Conservation (phyloP, 73 alveolate species). For the Paramecium primaurelia region DNA sequence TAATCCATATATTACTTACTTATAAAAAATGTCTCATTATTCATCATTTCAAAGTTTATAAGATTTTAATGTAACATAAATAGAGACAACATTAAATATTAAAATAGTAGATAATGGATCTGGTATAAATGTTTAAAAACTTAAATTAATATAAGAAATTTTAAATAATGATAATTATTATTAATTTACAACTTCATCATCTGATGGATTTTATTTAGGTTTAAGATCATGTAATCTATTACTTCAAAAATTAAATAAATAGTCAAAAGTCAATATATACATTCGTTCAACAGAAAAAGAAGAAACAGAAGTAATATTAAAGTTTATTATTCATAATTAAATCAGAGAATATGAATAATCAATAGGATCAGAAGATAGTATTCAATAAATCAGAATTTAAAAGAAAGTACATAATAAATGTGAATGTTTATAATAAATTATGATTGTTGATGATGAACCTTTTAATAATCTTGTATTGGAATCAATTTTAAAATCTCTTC, state of each 20-base stretch:
- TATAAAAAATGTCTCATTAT: neutral
- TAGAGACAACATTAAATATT: neutral
- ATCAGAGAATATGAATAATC: neutral
- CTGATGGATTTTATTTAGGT: constrained; percentile 40
- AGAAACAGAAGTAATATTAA: neutral
- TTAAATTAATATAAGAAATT: neutral
- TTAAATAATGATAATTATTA: neutral
- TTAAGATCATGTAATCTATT: constrained; percentile 13
- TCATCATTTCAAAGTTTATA: neutral
- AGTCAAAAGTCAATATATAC: neutral
- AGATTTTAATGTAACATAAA: neutral
- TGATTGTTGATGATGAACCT: constrained; percentile 51
- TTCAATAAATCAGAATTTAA: neutral
- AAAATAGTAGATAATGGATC: constrained; percentile 27
- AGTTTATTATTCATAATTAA: neutral
- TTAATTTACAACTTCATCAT: neutral
- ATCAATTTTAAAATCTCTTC: neutral
- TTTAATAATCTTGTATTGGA: neutral
- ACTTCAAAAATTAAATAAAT: neutral
- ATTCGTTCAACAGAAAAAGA: neutral
- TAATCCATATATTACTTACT: neutral
- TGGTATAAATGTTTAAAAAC: neutral
- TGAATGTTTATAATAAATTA: neutral
- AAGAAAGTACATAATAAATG: neutral
- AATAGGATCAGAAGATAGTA: neutral